Evolutionary conservation across 2,329 filamentous ascomycete genomes (phyloP).

Genomic region (Teratosphaeria pseudoeucalypti): DNA sequence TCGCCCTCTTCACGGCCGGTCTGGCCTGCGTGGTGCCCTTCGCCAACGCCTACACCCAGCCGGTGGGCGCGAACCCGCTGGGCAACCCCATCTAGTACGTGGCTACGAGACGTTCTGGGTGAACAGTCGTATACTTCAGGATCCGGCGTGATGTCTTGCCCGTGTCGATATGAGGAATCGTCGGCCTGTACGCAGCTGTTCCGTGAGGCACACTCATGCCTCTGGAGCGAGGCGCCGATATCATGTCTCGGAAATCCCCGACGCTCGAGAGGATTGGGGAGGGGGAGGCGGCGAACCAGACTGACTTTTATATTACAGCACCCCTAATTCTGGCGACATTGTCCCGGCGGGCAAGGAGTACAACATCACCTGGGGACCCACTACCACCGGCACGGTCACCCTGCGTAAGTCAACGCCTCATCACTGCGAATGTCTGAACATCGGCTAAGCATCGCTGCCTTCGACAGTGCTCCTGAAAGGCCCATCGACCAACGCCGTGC

Average conservation of each 20-base stretch:
- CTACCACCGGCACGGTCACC: constrained; percentile 40
- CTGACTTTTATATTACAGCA: not conserved
- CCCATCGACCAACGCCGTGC: constrained; percentile 44
- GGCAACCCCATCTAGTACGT: constrained; percentile 44
- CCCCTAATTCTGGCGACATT: constrained; percentile 14
- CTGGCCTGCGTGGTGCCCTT: constrained; percentile 41
- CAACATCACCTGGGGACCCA: constrained; percentile 41
- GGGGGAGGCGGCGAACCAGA: not conserved
- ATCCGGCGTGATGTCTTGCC: not conserved
- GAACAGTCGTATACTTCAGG: not conserved
- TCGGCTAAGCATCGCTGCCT: not conserved
- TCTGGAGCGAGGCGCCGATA: not conserved
- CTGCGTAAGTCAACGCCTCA: constrained; percentile 23
- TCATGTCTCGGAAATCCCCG: not conserved
- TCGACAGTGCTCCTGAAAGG: constrained; percentile 45
- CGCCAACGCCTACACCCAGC: constrained; percentile 34
- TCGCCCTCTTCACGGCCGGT: constrained; percentile 43
- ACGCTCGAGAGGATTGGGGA: not conserved
- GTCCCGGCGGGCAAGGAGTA: constrained; percentile 39
- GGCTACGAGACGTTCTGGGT: not conserved
- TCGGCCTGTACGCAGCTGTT: not conserved
- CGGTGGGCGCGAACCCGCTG: constrained; percentile 14
- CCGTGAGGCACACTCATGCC: not conserved
- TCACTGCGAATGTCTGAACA: not conserved
- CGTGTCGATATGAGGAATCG: not conserved